Percentiles rank a stretch among this genome's conserved stretches.
Evolutionary conservation across 305 asterid species (phyloP).

Genomic region (Solanum hybrid): DNA sequence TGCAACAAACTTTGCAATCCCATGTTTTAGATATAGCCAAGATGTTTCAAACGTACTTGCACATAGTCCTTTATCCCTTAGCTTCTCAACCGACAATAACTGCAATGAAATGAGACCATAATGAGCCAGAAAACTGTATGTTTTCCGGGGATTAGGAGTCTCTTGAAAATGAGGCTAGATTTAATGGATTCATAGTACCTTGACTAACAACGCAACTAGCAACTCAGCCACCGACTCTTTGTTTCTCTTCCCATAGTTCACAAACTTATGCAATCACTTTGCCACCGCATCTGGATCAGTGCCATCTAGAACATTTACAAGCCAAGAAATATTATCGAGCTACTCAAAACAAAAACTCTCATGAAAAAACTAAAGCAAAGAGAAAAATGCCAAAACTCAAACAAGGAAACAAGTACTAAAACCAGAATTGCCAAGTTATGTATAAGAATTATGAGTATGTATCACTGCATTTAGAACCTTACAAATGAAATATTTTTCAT

Average conservation of each 20-base stretch:
- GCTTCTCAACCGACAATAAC: constrained; percentile 74
- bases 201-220: constrained; percentile 51
- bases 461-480: not conserved
- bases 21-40: constrained; percentile 60
- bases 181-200: no score
- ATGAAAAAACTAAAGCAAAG: no score
- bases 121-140: no score
- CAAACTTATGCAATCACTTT: constrained; percentile 41
- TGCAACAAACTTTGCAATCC: no score
- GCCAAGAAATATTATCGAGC: no score
- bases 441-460: not conserved
- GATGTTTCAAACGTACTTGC: constrained; percentile 50
- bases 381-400: not conserved
- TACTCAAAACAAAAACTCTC: no score
- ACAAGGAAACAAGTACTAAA: not conserved
- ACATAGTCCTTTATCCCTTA: constrained; percentile 71
- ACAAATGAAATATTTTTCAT: not conserved
- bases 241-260: constrained; percentile 55
- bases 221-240: constrained; percentile 74
- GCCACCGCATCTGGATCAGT: no score
- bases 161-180: no score
- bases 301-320: no score
- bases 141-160: no score
- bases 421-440: not conserved
- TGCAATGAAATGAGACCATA: constrained; percentile 16